Conservation (phyloP, 768 basidiomycete genomes). For the Boletus rubescentipes region DNA sequence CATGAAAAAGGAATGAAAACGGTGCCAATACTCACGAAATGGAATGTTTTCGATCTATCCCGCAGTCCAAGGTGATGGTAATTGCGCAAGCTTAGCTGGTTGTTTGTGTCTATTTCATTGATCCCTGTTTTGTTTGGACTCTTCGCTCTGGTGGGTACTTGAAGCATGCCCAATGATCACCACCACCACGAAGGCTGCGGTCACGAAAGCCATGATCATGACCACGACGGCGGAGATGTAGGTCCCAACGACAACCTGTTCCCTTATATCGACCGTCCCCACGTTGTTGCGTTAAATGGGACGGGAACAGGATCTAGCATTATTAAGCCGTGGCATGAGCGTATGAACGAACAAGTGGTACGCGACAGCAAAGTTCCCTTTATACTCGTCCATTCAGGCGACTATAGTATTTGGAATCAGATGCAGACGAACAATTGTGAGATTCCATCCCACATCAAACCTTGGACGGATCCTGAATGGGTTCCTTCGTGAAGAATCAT, state of each 20-base stretch:
- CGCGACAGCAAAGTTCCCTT: conserved; percentile 16
- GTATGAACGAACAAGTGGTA: conserved; percentile 70
- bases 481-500: conserved; percentile 55
- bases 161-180: conserved; percentile 17
- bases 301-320: conserved; percentile 49
- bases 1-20: conserved; percentile 5
- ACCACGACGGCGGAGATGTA: conserved; percentile 46
- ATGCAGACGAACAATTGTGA: conserved; percentile 89
- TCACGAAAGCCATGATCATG: conserved; percentile 59
- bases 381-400: conserved; percentile 2
- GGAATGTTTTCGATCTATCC: not conserved
- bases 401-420: conserved; percentile 76
- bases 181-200: conserved; percentile 53
- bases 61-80: not conserved
- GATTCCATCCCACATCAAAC: conserved; percentile 13
- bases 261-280: conserved; percentile 69
- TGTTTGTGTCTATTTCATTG: conserved; percentile 17
- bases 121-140: not conserved
- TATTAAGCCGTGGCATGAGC: conserved; percentile 87
- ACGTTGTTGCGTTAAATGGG: conserved; percentile 81
- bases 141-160: no score
- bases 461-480: conserved; percentile 4
- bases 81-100: not conserved
- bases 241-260: conserved; percentile 73
- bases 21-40: conserved; percentile 13